Conservation (phyloP, 805 yeast genomes). For the Komagataella phaffii region DNA sequence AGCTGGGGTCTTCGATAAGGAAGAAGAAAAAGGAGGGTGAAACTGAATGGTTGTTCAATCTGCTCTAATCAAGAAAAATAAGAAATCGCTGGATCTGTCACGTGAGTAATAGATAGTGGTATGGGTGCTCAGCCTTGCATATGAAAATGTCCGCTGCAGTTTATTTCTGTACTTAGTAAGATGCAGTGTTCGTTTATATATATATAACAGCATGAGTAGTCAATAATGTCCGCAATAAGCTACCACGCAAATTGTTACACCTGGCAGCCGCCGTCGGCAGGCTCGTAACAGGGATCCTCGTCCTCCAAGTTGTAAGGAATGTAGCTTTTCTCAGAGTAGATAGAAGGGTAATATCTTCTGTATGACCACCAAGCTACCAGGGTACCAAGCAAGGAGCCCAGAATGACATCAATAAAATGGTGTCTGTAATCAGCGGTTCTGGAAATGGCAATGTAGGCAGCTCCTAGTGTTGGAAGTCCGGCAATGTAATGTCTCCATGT, state of each 20-base stretch:
- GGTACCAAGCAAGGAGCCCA: slow-evolving; percentile 61
- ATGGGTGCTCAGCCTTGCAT: not conserved
- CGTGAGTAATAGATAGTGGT: not conserved
- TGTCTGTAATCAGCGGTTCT: slow-evolving; percentile 91
- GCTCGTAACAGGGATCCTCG: slow-evolving; percentile 2
- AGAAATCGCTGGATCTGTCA: not conserved
- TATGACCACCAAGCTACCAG: slow-evolving; percentile 46
- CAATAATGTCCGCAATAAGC: not conserved
- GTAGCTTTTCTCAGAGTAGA: slow-evolving; percentile 19
- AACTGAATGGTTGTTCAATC: not conserved
- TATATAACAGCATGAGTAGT: not conserved
- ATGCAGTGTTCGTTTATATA: not conserved
- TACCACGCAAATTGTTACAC: not conserved
- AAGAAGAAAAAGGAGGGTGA: not conserved
- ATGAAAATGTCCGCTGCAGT: not conserved
- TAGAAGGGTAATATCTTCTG: slow-evolving; percentile 34
- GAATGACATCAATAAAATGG: slow-evolving; percentile 72
- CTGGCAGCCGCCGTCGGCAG: not conserved
- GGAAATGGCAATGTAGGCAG: slow-evolving; percentile 66
- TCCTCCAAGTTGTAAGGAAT: slow-evolving; percentile 21
- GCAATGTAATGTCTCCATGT: slow-evolving; percentile 49
- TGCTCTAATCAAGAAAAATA: not conserved
- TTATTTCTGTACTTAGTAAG: not conserved
- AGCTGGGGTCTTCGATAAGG: not conserved
- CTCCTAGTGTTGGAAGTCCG: slow-evolving; percentile 47